Percentiles rank a stretch among this genome's conserved stretches.
phyloP scores from a whole-genome alignment of 441 rosid genomes.

The Gossypium davidsonii region DNA sequence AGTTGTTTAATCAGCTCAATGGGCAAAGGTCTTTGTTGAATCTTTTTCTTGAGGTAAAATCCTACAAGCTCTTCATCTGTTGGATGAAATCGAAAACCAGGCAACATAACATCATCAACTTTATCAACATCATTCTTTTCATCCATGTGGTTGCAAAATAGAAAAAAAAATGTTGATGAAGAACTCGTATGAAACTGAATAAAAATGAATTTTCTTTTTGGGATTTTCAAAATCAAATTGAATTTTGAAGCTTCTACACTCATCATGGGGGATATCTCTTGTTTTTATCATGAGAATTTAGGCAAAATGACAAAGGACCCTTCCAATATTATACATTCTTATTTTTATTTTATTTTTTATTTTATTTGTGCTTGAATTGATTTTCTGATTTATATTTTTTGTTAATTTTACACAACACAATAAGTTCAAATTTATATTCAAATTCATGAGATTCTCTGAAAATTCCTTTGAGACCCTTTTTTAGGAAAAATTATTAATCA shows the following conservation, averaged over 20 bases:
- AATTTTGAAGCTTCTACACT: background rate
- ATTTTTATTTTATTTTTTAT: slow-evolving; percentile 12
- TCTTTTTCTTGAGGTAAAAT: slow-evolving; percentile 70
- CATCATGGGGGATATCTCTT: background rate
- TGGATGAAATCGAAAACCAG: slow-evolving; percentile 90
- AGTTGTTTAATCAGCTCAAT: slow-evolving; percentile 89
- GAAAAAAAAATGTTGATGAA: too few species aligned
- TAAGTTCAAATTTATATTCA: slow-evolving; percentile 17
- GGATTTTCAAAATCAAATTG: slow-evolving; percentile 22
- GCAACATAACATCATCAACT: slow-evolving; percentile 66
- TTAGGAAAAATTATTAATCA: background rate
- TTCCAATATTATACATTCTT: slow-evolving; percentile 25
- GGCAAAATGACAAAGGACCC: slow-evolving; percentile 38
- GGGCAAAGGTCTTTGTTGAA: slow-evolving; percentile 56
- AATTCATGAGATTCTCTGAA: slow-evolving; percentile 18
- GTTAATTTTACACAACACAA: slow-evolving; percentile 12
- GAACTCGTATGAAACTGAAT: slow-evolving; percentile 5
- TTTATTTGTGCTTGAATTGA: slow-evolving; percentile 5
- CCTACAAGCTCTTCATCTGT: slow-evolving; percentile 94
- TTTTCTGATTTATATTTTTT: slow-evolving; percentile 20
- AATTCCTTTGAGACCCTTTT: slow-evolving; percentile 13
- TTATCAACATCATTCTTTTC: slow-evolving; percentile 47
- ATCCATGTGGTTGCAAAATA: slow-evolving; percentile 33
- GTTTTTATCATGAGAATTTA: slow-evolving; percentile 19
- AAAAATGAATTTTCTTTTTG: background rate